These are phyloP conservation scores for Linum tenue DNA, from an alignment of 345 rosid species.

Conservation along the genomic window DNA sequence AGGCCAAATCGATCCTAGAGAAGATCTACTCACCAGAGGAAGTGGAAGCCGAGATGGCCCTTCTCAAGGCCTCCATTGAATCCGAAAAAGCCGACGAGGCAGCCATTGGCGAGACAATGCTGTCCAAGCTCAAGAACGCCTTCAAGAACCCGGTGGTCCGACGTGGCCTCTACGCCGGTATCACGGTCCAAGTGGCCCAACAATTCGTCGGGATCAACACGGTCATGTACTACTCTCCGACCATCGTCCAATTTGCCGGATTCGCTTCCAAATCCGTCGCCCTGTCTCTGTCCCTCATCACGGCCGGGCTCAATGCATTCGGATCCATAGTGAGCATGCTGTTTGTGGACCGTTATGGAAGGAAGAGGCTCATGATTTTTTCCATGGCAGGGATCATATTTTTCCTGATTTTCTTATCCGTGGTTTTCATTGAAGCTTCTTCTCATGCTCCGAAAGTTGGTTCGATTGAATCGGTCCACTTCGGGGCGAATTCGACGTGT, in stretches of 20 bases:
- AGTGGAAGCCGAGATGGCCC: constrained; percentile 47
- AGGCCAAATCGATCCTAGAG: constrained; percentile 53
- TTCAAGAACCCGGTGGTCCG: constrained; percentile 36
- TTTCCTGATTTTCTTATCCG: constrained; percentile 42
- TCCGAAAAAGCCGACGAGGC: constrained; percentile 48
- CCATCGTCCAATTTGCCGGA: constrained; percentile 85
- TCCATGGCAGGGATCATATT: constrained; percentile 63
- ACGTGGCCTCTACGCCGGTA: constrained; percentile 71
- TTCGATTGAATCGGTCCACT: constrained; percentile 24
- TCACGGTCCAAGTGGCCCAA: constrained; percentile 81
- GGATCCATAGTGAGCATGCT: constrained; percentile 69
- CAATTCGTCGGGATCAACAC: constrained; percentile 90
- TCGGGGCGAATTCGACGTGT: constrained; percentile 60
- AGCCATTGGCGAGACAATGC: constrained; percentile 31
- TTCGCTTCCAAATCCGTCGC: constrained; percentile 75
- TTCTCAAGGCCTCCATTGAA: constrained; percentile 42
- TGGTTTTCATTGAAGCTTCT: constrained; percentile 54
- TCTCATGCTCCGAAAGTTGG: constrained; percentile 41
- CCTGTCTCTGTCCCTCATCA: constrained; percentile 68
- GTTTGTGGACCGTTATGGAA: constrained; percentile 70
- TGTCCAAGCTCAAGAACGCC: constrained; percentile 59
- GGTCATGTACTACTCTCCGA: constrained; percentile 79
- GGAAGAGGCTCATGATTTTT: constrained; percentile 65
- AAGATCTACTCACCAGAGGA: constrained; percentile 57
- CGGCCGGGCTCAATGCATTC: constrained; percentile 69